Evolutionary conservation across 176 grass and related monocot genomes (phyloP), one percentile per base, ranked within the genome.

Genomic region (Ensete ventricosum): DNA sequence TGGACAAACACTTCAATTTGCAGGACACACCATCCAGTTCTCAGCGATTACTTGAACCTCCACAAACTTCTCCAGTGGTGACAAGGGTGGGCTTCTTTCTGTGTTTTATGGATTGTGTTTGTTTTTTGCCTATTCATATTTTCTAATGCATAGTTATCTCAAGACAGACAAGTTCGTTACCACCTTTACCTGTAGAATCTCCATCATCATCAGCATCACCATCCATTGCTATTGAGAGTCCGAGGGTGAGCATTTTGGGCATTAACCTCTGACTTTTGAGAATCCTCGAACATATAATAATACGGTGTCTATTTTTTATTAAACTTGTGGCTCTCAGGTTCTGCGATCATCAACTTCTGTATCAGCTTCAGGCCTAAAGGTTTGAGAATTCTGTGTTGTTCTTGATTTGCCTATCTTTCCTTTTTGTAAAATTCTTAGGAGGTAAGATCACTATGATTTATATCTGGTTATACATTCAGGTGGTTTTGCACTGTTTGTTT

Each of bases 321-420:
- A 49, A 78, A 53, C 73, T 85, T 11, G 74, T 24, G 10, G 63
- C 54, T 58, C 71, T 55, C 74, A 87, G 89, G 80, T 85, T 78
- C 16, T 91, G 73, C 82, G 52, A 62, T 78, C 87, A 55, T 53
- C 82, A 69, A 87, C 82, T 25, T n/a, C 80, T 14, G 84, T 91
- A 34, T 91, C 82, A 25, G 85, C 85, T 62, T 87, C 82, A 75
- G 89, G 85, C 69, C 73, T 91, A 55, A 87, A 78, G 59, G 76
- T 78, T 67, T 54, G 10, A 0, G 12, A 22, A 72, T 62, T 80
- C 17, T 60, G 17, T 19, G 29, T 17, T 59, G 13, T 59, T 59
- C 4, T 59, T 59, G 9, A 19, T 57, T 57, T 16, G 54, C 4
- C 11, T 19, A 6, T 57, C 13, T 57, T 57, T 12, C 55, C 17